These are phyloP conservation scores for Phyllosticta paracitricarpa DNA, from an alignment of 2,329 filamentous ascomycete genomes.

Conservation along the genomic window DNA sequence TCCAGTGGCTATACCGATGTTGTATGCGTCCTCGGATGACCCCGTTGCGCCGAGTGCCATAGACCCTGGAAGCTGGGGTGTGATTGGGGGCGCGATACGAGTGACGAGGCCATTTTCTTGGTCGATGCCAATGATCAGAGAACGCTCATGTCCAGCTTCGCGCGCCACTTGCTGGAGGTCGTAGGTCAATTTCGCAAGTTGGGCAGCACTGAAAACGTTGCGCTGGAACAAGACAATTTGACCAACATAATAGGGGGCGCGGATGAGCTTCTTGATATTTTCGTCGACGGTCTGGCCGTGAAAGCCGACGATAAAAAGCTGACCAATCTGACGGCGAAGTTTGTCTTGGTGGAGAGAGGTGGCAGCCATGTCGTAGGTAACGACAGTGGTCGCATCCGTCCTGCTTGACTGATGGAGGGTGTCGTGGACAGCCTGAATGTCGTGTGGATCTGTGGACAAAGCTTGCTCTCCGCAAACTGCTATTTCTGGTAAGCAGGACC, in stretches of 20 bases:
- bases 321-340: slow-evolving; percentile 1
- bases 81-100: slow-evolving; percentile 5
- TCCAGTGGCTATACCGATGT: not conserved
- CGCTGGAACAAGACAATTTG: slow-evolving; percentile 8
- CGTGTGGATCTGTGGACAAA: not conserved
- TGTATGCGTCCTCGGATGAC: not conserved
- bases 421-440: not conserved
- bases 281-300: slow-evolving; percentile 5
- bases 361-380: not conserved
- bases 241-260: slow-evolving; percentile 5
- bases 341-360: not conserved
- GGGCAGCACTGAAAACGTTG: slow-evolving; percentile 2
- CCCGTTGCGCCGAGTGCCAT: slow-evolving; percentile 6
- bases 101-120: slow-evolving; percentile 9
- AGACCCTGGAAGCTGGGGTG: slow-evolving; percentile 1
- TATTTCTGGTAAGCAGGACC: not conserved
- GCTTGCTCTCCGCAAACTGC: not conserved
- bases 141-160: slow-evolving; percentile 1
- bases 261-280: slow-evolving; percentile 6
- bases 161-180: slow-evolving; percentile 3
- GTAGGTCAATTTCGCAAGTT: not conserved
- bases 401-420: too few species aligned
- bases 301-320: slow-evolving; percentile 7
- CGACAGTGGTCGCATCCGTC: not conserved
- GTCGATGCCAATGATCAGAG: slow-evolving; percentile 7